These are phyloP conservation scores for Aspergillus viridinutans DNA, from an alignment of 2,329 filamentous ascomycete genomes.

Conservation along the genomic window DNA sequence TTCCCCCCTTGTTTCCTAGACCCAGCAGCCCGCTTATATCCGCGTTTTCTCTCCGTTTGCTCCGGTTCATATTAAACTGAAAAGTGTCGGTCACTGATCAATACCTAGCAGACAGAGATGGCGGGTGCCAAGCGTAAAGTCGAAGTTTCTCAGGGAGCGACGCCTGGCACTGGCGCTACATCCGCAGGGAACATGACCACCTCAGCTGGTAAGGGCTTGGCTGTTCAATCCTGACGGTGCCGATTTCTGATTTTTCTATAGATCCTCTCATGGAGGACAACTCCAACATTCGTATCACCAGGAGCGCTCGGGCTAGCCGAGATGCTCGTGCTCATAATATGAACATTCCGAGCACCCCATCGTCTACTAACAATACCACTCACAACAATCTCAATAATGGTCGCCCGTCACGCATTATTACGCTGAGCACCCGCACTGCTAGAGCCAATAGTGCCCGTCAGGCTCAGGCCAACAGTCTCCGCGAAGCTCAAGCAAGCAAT, in stretches of 20 bases:
- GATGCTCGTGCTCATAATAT: conserved; percentile 17
- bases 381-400: conserved; percentile 7
- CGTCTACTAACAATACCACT: conserved; percentile 9
- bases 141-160: conserved; percentile 21
- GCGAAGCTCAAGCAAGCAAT: conserved; percentile 7
- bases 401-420: conserved; percentile 21
- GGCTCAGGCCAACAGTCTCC: neutral
- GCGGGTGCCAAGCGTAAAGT: conserved; percentile 34
- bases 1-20: neutral
- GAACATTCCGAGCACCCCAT: neutral
- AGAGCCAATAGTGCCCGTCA: conserved; percentile 9
- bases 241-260: conserved; percentile 11
- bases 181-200: conserved; percentile 17
- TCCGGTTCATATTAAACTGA: neutral
- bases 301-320: conserved; percentile 20
- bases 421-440: conserved; percentile 16
- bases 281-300: conserved; percentile 18
- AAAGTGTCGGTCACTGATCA: conserved; percentile 4
- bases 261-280: conserved; percentile 13
- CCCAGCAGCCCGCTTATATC: neutral
- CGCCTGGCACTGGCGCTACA: conserved; percentile 11
- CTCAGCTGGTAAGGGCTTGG: conserved; percentile 19
- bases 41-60: neutral
- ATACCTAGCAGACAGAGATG: conserved; percentile 27
- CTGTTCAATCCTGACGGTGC: neutral